phyloP scores from a whole-genome alignment of 768 basidiomycete species.

The Plicaturopsis crispa region DNA sequence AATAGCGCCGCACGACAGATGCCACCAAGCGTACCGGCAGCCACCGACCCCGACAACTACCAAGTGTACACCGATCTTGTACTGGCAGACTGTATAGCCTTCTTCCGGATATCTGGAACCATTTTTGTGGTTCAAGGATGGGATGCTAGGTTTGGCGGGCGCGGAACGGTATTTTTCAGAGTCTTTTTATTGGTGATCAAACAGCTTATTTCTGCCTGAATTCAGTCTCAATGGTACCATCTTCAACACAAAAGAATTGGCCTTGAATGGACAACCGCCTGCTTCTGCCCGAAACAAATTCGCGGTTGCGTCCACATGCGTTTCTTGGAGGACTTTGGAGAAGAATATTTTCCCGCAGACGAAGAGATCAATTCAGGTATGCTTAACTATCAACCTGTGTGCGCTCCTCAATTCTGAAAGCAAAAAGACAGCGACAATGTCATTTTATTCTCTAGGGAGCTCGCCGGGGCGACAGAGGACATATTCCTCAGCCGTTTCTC shows the following conservation, averaged over 20 bases:
- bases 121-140: constrained; percentile 11
- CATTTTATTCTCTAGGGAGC: constrained; percentile 7
- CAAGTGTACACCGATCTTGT: constrained; percentile 4
- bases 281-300: constrained; percentile 4
- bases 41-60: too few species aligned
- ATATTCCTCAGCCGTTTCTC: constrained; percentile 7
- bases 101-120: constrained; percentile 7
- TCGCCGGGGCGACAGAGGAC: constrained; percentile 1
- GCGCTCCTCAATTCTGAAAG: not conserved
- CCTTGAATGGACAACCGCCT: not conserved
- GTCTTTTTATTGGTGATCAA: not conserved
- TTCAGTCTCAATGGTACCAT: constrained; percentile 7
- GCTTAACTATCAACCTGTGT: not conserved
- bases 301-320: constrained; percentile 4
- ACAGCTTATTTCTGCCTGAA: not conserved
- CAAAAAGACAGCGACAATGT: not conserved
- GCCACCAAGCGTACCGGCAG: not conserved
- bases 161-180: not conserved
- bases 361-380: constrained; percentile 2
- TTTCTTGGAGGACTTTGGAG: constrained; percentile 2
- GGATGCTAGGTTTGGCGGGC: constrained; percentile 4
- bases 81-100: constrained; percentile 1
- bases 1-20: not conserved
- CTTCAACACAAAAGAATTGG: constrained; percentile 8
- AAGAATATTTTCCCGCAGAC: constrained; percentile 6